These are phyloP conservation scores for Cadophora sp. DNA, from an alignment of 2,329 filamentous ascomycete genomes.

Conservation along the genomic window DNA sequence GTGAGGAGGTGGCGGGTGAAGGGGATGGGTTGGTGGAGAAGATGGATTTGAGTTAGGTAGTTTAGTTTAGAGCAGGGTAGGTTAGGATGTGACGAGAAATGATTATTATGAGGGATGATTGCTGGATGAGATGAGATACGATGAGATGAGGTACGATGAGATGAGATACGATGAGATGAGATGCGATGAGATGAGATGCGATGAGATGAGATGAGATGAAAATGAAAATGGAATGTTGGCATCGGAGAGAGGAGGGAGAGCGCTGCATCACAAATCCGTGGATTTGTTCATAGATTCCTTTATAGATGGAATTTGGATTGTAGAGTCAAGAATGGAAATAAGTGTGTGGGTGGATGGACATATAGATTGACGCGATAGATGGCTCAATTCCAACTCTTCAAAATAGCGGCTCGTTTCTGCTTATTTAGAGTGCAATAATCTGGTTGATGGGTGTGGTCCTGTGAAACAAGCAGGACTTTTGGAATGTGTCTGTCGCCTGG, in stretches of 20 bases:
- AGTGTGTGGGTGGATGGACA: neutral
- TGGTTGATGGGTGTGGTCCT: too few relatives aligned
- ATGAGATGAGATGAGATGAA: neutral
- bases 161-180: neutral
- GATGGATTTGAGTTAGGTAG: constrained; percentile 33
- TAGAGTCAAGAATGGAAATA: neutral
- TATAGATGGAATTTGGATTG: neutral
- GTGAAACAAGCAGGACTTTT: too few relatives aligned
- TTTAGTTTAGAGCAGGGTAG: neutral
- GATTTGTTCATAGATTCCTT: neutral
- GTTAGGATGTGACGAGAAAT: constrained; percentile 1
- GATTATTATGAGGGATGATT: constrained; percentile 2
- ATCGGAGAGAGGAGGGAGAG: neutral
- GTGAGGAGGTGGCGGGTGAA: constrained; percentile 2
- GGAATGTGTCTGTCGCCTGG: too few relatives aligned
- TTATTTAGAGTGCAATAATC: too few relatives aligned
- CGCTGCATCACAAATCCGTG: neutral
- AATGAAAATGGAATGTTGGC: too few relatives aligned
- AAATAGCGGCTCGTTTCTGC: too few relatives aligned
- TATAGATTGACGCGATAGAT: neutral
- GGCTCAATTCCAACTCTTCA: neutral
- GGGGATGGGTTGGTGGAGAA: constrained; percentile 23
- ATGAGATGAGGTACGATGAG: too few relatives aligned
- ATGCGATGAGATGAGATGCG: neutral
- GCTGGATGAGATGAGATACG: neutral